Conservation (phyloP, 306 rosid species). For the Trifolium dubium region DNA sequence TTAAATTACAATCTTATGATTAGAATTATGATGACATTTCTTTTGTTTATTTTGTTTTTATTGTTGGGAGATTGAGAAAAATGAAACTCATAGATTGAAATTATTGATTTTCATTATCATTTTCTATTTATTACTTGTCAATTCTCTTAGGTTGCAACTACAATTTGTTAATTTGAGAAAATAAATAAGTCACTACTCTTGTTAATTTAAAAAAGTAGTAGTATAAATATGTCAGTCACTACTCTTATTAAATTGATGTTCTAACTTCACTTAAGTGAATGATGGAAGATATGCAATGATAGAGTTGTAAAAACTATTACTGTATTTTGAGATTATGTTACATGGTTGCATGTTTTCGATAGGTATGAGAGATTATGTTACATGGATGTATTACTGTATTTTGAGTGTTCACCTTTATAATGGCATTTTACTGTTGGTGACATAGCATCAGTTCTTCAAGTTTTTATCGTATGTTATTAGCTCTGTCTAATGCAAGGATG, state of each 20-base stretch:
- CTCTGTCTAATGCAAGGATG: neutral
- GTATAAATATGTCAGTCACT: too few species aligned
- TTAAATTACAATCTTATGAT: constrained; percentile 21
- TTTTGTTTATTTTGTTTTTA: too few species aligned
- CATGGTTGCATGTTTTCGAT: constrained; percentile 30
- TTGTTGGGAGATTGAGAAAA: neutral
- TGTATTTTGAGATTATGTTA: too few species aligned
- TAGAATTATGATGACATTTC: neutral
- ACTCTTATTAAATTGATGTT: too few species aligned
- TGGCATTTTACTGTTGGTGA: neutral
- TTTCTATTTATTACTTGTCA: neutral
- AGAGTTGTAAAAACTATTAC: too few species aligned
- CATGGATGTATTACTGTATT: constrained; percentile 14
- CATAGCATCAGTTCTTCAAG: neutral
- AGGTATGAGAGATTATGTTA: constrained; percentile 31
- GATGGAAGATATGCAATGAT: too few species aligned
- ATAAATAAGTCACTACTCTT: too few species aligned
- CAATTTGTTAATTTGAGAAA: too few species aligned
- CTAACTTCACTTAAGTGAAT: too few species aligned
- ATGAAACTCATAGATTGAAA: neutral
- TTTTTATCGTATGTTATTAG: neutral
- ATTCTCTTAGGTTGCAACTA: too few species aligned
- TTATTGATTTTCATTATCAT: too few species aligned
- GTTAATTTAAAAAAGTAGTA: too few species aligned
- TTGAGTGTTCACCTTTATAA: constrained; percentile 6